A percentile compares a stretch with the other conserved stretches of the same genome.
Conservation (phyloP, 2,329 filamentous ascomycete species). For the Verticillium longisporum region DNA sequence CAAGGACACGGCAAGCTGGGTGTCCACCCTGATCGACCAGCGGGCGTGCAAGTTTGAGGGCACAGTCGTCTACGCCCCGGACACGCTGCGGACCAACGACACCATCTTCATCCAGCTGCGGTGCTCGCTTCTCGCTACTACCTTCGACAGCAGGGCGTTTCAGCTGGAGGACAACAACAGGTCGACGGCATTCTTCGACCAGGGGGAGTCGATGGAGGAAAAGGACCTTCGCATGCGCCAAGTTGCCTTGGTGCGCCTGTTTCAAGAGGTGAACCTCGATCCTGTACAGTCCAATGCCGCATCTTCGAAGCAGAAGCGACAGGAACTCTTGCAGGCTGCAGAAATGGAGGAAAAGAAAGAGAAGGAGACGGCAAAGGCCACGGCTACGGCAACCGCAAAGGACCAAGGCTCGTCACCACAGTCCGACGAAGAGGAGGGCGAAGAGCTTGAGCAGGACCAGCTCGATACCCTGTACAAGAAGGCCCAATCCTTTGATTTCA, state of each 20-base stretch:
- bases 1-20: slow-evolving; percentile 84
- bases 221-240: slow-evolving; percentile 77
- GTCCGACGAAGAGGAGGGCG: slow-evolving; percentile 73
- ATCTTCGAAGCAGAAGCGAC: slow-evolving; percentile 72
- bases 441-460: slow-evolving; percentile 91
- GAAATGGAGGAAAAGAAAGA: slow-evolving; percentile 77
- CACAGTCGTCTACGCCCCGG: slow-evolving; percentile 81
- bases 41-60: slow-evolving; percentile 83
- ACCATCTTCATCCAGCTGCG: slow-evolving; percentile 86
- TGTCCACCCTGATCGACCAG: slow-evolving; percentile 87
- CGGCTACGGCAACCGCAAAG: slow-evolving; percentile 24
- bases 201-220: slow-evolving; percentile 80
- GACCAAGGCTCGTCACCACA: slow-evolving; percentile 42
- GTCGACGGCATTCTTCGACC: slow-evolving; percentile 68
- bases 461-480: slow-evolving; percentile 92
- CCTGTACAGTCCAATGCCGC: slow-evolving; percentile 69
- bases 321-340: slow-evolving; percentile 78
- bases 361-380: slow-evolving; percentile 44
- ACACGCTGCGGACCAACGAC: slow-evolving; percentile 80
- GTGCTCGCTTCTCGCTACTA: slow-evolving; percentile 66
- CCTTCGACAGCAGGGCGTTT: slow-evolving; percentile 63
- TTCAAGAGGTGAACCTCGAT: slow-evolving; percentile 80
- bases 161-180: slow-evolving; percentile 58
- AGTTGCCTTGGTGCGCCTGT: slow-evolving; percentile 78
- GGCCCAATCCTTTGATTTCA: slow-evolving; percentile 93